These are phyloP conservation scores for Aureobasidium subglaciale DNA, from an alignment of 2,329 filamentous ascomycete genomes.

Conservation along the genomic window DNA sequence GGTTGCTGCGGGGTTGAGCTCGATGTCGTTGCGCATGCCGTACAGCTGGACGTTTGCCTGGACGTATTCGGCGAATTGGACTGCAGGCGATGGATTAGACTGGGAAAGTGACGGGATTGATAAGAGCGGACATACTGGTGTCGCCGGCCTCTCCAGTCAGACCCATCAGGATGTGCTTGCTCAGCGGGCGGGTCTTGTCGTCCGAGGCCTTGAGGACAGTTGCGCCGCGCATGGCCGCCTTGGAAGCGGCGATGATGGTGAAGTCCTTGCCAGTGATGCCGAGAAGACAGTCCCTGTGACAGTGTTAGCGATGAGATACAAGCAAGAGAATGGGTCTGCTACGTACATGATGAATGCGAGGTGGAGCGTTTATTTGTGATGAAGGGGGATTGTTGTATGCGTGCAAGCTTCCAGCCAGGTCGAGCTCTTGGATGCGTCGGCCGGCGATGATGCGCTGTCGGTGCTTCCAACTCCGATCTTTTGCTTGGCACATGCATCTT, in stretches of 20 bases:
- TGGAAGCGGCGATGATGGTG: conserved; percentile 92
- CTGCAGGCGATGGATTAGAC: conserved; percentile 39
- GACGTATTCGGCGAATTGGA: conserved; percentile 99
- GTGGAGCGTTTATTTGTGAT: neutral
- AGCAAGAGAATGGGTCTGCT: neutral
- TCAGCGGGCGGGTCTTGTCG: conserved; percentile 90
- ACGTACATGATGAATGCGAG: conserved; percentile 12
- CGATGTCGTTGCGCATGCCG: conserved; percentile 93
- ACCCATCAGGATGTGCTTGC: conserved; percentile 90
- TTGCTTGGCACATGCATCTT: conserved; percentile 1
- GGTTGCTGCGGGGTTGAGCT: conserved; percentile 81
- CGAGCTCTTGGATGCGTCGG: neutral
- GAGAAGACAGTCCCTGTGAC: conserved; percentile 85
- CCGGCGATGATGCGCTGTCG: conserved; percentile 5
- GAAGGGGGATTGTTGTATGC: neutral
- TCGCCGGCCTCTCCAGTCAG: conserved; percentile 95
- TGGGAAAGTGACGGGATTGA: neutral
- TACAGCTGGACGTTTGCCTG: conserved; percentile 98
- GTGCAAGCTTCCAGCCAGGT: conserved; percentile 1
- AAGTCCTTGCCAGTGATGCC: conserved; percentile 99
- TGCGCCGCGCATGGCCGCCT: conserved; percentile 95
- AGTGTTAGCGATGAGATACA: conserved; percentile 36
- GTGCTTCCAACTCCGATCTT: neutral
- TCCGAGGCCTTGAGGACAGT: conserved; percentile 92
- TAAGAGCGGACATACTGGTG: conserved; percentile 55